Conservation (phyloP, 169 alveolate genomes). For the Eimeria necatrix region DNA sequence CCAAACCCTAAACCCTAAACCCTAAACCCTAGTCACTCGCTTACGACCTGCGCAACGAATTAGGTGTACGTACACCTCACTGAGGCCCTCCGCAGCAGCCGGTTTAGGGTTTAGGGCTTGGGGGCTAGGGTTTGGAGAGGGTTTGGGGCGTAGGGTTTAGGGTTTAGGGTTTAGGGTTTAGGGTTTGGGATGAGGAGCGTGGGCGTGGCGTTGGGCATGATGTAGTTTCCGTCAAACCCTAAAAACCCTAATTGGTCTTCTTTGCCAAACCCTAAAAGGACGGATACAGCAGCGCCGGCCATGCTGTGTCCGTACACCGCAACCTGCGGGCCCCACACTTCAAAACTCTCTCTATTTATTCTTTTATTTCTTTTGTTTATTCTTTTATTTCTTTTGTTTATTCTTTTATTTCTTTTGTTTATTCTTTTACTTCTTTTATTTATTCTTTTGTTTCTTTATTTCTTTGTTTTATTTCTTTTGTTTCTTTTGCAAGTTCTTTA, state of each 20-base stretch:
- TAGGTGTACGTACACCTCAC: background rate
- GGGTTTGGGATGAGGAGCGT: constrained; percentile 5
- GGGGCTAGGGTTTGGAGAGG: background rate
- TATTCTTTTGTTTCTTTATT: no score
- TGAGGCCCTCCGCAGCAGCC: background rate
- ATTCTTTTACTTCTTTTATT: no score
- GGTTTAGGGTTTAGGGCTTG: no score
- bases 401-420: no score
- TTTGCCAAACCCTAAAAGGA: constrained; percentile 61
- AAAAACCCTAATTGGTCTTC: constrained; percentile 2
- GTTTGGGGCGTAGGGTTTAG: background rate
- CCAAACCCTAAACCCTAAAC: background rate
- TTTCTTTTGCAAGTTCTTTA: no score
- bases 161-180: constrained; percentile 16
- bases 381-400: no score
- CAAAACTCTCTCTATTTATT: no score
- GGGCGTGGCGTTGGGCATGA: constrained; percentile 80
- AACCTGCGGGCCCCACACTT: constrained; percentile 11
- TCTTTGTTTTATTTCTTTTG: no score
- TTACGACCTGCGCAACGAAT: background rate
- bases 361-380: no score
- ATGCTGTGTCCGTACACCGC: constrained; percentile 72
- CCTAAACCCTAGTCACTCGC: background rate
- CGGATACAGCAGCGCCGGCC: constrained; percentile 76
- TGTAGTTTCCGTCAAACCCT: constrained; percentile 76